Conservation (phyloP, 83 land plant genomes). For the Picea mariana region DNA sequence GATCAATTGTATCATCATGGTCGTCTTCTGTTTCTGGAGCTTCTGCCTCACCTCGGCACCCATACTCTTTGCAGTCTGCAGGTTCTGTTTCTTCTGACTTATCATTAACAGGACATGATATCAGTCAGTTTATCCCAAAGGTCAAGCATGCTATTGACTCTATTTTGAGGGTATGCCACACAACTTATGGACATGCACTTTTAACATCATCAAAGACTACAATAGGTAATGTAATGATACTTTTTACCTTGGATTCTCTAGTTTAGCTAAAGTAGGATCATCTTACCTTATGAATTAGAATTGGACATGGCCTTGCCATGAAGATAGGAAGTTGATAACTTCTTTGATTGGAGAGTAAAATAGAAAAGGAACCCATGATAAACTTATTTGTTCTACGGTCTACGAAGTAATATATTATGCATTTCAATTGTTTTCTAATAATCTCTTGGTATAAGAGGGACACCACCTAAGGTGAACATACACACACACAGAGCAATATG, state of each 20-base stretch:
- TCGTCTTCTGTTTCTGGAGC: constrained; percentile 32
- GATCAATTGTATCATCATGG: constrained; percentile 43
- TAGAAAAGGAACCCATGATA: too few relatives aligned
- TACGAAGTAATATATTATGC: too few relatives aligned
- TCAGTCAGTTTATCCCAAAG: constrained; percentile 92
- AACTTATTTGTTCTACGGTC: too few relatives aligned
- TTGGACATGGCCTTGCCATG: background rate
- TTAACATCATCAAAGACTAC: constrained; percentile 84
- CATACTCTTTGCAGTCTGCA: constrained; percentile 21
- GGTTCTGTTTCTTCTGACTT: constrained; percentile 11
- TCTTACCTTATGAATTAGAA: background rate
- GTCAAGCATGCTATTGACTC: constrained; percentile 94
- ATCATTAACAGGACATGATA: constrained; percentile 64
- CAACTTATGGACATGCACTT: constrained; percentile 75
- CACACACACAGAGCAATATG: too few relatives aligned
- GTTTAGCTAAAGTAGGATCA: background rate
- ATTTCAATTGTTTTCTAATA: too few relatives aligned
- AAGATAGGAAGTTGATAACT: too few relatives aligned
- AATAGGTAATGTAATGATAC: constrained; percentile 48
- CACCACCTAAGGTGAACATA: too few relatives aligned
- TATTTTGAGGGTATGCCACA: constrained; percentile 85
- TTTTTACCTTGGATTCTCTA: background rate
- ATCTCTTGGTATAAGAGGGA: too few relatives aligned
- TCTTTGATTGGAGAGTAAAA: too few relatives aligned
- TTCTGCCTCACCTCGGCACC: constrained; percentile 30